phyloP scores from a whole-genome alignment of 129 eudicot species.

The Lactuca sativa region DNA sequence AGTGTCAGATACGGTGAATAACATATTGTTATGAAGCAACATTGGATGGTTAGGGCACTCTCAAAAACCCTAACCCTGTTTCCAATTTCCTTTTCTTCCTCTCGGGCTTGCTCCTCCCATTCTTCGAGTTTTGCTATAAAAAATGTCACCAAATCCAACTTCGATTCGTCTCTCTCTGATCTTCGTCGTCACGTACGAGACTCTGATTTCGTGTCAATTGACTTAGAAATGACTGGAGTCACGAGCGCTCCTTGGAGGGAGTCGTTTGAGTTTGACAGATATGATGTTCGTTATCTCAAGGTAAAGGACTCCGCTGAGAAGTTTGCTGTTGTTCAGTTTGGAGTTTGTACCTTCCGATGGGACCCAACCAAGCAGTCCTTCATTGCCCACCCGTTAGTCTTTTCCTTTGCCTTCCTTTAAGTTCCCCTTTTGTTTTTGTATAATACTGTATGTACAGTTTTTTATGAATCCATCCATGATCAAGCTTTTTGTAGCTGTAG shows the following conservation, averaged over 20 bases:
- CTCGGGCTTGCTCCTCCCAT: constrained; percentile 36
- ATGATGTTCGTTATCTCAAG: constrained; percentile 64
- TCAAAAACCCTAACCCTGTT: constrained; percentile 44
- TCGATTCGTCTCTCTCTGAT: constrained; percentile 53
- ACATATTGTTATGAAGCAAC: constrained; percentile 37
- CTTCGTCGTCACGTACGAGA: constrained; percentile 60
- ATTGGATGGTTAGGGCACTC: constrained; percentile 39
- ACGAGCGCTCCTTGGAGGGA: constrained; percentile 95
- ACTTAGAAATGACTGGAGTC: constrained; percentile 91
- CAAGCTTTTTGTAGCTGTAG: neutral
- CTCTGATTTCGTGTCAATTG: constrained; percentile 81
- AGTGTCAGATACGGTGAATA: constrained; percentile 13
- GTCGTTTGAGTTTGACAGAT: constrained; percentile 69
- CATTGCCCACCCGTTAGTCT: constrained; percentile 83
- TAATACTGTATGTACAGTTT: neutral
- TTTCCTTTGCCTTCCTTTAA: neutral
- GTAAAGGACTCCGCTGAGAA: constrained; percentile 83
- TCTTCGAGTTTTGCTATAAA: constrained; percentile 54
- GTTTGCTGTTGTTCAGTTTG: constrained; percentile 92
- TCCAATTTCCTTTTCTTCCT: constrained; percentile 24
- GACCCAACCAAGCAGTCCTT: constrained; percentile 49
- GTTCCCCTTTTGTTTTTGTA: neutral
- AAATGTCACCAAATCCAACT: constrained; percentile 80
- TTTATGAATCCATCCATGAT: neutral
- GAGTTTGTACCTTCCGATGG: constrained; percentile 95